Evolutionary conservation across 2,329 filamentous ascomycete species (phyloP).

Genomic region (Colletotrichum endophyticum): DNA sequence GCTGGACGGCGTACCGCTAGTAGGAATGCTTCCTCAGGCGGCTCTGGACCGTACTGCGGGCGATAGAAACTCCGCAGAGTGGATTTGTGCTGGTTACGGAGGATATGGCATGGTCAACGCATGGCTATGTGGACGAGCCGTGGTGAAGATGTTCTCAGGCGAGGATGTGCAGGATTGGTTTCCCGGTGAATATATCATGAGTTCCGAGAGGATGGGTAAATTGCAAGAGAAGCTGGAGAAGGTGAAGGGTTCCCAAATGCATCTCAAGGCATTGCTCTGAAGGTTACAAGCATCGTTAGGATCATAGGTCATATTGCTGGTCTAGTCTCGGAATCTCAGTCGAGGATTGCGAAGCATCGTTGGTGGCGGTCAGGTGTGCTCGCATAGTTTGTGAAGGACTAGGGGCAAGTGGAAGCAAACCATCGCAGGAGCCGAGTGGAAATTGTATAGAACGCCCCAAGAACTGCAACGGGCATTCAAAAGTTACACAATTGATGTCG

Average conservation of each 20-base stretch:
- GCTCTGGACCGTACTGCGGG: not conserved
- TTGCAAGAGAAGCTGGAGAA: not conserved
- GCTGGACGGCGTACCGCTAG: not conserved
- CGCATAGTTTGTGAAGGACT: not conserved
- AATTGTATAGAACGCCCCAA: not conserved
- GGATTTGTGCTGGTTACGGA: constrained; percentile 64
- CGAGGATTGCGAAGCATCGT: not conserved
- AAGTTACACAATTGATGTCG: not conserved
- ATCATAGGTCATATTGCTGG: accelerated
- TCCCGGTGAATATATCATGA: not conserved
- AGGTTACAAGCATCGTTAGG: accelerated
- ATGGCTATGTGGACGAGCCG: constrained; percentile 61
- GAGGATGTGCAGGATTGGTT: constrained; percentile 24
- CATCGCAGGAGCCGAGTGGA: not conserved
- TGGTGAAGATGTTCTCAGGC: constrained; percentile 57
- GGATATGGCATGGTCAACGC: constrained; percentile 71
- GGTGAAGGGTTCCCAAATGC: not conserved
- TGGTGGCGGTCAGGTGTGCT: not conserved
- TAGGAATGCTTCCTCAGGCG: not conserved
- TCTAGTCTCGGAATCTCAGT: not conserved
- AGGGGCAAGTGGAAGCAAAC: not conserved
- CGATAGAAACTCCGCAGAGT: constrained; percentile 41
- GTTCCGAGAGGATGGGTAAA: not conserved
- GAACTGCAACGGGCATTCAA: not conserved
- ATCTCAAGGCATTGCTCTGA: not conserved